phyloP scores from a whole-genome alignment of 2,329 filamentous ascomycete species.

The Ophiostoma perfectum region DNA sequence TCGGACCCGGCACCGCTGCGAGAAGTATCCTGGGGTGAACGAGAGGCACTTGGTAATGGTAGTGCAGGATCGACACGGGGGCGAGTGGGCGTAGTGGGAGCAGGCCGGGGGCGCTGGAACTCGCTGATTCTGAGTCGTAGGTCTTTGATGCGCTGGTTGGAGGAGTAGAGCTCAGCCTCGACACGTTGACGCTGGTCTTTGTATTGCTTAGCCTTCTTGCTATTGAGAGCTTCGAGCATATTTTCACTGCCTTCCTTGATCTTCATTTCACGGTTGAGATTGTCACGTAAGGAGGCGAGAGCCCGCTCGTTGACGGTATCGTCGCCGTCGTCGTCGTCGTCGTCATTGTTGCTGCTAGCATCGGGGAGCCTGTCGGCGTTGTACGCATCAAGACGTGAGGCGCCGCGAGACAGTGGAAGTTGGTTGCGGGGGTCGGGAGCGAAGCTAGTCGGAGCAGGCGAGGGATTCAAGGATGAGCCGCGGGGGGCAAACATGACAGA shows the following conservation, averaged over 20 bases:
- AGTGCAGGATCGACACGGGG: slow-evolving; percentile 43
- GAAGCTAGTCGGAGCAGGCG: slow-evolving; percentile 75
- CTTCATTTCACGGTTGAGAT: slow-evolving; percentile 91
- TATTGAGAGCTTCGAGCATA: slow-evolving; percentile 87
- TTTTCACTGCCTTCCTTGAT: slow-evolving; percentile 98
- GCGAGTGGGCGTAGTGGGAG: slow-evolving; percentile 50
- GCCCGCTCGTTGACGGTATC: slow-evolving; percentile 56
- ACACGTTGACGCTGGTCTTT: slow-evolving; percentile 75
- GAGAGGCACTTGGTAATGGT: slow-evolving; percentile 41
- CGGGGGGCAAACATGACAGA: slow-evolving; percentile 60
- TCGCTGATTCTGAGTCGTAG: slow-evolving; percentile 57
- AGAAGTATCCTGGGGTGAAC: slow-evolving; percentile 54
- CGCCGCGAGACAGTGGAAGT: slow-evolving; percentile 59
- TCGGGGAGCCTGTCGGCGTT: slow-evolving; percentile 58
- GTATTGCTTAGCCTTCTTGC: slow-evolving; percentile 92
- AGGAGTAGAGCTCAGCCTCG: slow-evolving; percentile 84
- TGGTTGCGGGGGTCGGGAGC: slow-evolving; percentile 77
- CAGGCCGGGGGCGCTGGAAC: slow-evolving; percentile 46
- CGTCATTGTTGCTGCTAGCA: slow-evolving; percentile 40
- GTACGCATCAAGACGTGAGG: slow-evolving; percentile 50
- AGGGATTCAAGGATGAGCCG: slow-evolving; percentile 64
- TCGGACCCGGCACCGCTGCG: slow-evolving; percentile 55
- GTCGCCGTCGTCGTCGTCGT: slow-evolving; percentile 21
- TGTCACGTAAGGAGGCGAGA: slow-evolving; percentile 70
- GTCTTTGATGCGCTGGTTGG: slow-evolving; percentile 66